Percentiles rank a stretch among this genome's conserved stretches.
phyloP scores from a whole-genome alignment of 768 basidiomycete species.

The Rhodotorula kratochvilovae region DNA sequence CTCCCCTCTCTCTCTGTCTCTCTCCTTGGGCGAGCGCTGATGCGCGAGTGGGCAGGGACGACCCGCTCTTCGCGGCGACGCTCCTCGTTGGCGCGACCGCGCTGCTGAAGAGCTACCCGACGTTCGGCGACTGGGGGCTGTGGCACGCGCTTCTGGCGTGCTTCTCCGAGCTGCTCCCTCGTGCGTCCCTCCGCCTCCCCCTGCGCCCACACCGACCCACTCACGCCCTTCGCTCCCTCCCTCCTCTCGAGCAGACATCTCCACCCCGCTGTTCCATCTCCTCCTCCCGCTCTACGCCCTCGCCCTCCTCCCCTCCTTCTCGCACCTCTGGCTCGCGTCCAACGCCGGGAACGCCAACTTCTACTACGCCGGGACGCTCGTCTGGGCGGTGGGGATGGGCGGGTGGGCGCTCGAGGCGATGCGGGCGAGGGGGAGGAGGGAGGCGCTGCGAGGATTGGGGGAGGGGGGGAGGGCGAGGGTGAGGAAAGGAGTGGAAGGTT shows the following conservation, averaged over 20 bases:
- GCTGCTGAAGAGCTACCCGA: conserved; percentile 87
- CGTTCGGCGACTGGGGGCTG: conserved; percentile 79
- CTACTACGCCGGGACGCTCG: conserved; percentile 91
- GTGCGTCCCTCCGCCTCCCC: conserved; percentile 55
- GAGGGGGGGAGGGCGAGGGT: conserved; percentile 53
- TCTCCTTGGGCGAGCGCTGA: too few relatives aligned
- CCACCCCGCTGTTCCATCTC: conserved; percentile 75
- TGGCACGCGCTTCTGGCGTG: conserved; percentile 74
- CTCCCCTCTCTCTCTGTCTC: neutral
- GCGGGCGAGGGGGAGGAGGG: conserved; percentile 74
- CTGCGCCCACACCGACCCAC: neutral
- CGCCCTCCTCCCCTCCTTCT: conserved; percentile 81
- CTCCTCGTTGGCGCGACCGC: conserved; percentile 70
- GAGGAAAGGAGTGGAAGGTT: conserved; percentile 36
- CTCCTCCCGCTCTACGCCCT: conserved; percentile 78
- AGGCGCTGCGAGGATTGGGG: conserved; percentile 56
- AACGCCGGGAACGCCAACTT: conserved; percentile 98
- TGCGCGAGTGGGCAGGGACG: conserved; percentile 56
- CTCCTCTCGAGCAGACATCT: conserved; percentile 58
- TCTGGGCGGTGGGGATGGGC: conserved; percentile 83
- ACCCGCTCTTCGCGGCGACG: conserved; percentile 74
- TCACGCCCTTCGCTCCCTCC: neutral
- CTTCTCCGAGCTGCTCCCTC: conserved; percentile 76
- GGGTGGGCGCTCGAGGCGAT: conserved; percentile 75
- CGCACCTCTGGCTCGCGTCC: conserved; percentile 82